These are phyloP conservation scores for Grigorovia humatica DNA, from an alignment of 805 yeast species.

Conservation along the genomic window DNA sequence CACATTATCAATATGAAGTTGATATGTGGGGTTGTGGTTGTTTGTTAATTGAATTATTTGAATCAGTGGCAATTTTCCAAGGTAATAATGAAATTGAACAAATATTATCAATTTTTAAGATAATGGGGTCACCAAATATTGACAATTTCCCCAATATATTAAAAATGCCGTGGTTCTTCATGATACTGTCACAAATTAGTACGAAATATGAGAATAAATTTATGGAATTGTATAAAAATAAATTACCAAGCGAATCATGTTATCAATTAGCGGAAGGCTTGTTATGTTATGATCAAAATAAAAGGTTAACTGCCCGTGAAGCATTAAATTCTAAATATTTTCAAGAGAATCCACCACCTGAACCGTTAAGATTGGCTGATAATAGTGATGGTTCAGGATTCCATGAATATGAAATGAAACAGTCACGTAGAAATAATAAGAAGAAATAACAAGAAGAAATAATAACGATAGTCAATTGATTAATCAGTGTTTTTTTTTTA, in stretches of 20 bases:
- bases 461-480: too few relatives aligned
- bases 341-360: conserved; percentile 53
- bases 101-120: conserved; percentile 58
- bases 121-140: conserved; percentile 78
- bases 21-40: conserved; percentile 98
- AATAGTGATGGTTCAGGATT: conserved; percentile 59
- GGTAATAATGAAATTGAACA: conserved; percentile 87
- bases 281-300: conserved; percentile 56
- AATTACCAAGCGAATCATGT: conserved; percentile 40
- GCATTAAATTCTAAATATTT: conserved; percentile 71
- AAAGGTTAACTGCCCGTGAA: conserved; percentile 54
- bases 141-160: conserved; percentile 72
- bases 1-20: conserved; percentile 81
- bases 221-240: conserved; percentile 31
- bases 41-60: conserved; percentile 70
- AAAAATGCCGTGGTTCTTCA: conserved; percentile 84
- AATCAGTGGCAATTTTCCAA: conserved; percentile 67
- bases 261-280: conserved; percentile 56
- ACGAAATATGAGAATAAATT: conserved; percentile 29
- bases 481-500: neutral
- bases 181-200: conserved; percentile 50
- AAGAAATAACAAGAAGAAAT: neutral
- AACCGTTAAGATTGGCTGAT: conserved; percentile 44
- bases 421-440: conserved; percentile 31
- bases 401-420: conserved; percentile 75